Percentiles rank a stretch among this genome's conserved stretches.
Conservation (phyloP, 2,329 filamentous ascomycete genomes). For the Xylariales sp. region DNA sequence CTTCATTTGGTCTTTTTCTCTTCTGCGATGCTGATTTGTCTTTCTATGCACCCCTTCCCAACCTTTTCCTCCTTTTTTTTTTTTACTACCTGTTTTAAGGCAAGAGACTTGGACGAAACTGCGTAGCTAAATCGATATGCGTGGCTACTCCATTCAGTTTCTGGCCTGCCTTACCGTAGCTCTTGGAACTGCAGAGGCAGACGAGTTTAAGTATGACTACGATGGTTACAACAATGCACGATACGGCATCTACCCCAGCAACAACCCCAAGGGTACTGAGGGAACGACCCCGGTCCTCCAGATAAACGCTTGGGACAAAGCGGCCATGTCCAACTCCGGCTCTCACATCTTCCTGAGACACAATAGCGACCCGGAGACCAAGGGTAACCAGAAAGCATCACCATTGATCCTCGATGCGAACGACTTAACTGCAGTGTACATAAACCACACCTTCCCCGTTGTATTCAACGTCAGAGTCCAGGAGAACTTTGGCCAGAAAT, state of each 20-base stretch:
- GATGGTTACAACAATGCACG: conserved; percentile 12
- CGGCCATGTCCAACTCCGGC: conserved; percentile 10
- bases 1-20: too few relatives aligned
- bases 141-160: not conserved
- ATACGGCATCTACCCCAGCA: conserved; percentile 13
- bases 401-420: conserved; percentile 13
- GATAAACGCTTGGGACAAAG: conserved; percentile 13
- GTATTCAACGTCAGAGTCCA: conserved; percentile 15
- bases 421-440: conserved; percentile 14
- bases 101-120: too few relatives aligned
- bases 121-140: conserved; percentile 1
- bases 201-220: conserved; percentile 13
- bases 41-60: too few relatives aligned
- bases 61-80: too few relatives aligned
- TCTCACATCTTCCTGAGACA: conserved; percentile 17
- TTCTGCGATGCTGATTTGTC: too few relatives aligned
- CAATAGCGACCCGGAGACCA: conserved; percentile 8
- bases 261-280: conserved; percentile 11
- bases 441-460: conserved; percentile 14
- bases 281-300: conserved; percentile 12
- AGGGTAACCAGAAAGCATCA: conserved; percentile 8
- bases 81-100: too few relatives aligned
- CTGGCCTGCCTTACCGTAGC: not conserved
- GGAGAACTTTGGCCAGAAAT: conserved; percentile 12
- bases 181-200: not conserved